Evolutionary conservation across 2,329 filamentous ascomycete genomes (phyloP), one percentile per base, ranked within the genome.

Genomic region (Alternaria sp.): DNA sequence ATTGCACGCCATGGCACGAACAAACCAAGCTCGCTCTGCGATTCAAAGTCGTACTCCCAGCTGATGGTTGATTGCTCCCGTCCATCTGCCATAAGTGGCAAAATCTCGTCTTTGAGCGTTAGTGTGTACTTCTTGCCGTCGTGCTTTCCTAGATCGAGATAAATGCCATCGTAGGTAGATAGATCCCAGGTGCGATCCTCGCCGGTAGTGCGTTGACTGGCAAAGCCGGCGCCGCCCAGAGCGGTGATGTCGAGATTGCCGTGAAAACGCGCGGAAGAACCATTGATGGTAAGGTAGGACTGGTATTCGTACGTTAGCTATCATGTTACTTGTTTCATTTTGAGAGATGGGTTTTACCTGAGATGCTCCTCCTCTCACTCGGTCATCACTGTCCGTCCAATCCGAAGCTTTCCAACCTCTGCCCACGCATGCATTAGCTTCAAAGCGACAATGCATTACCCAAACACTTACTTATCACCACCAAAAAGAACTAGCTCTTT

Each of bases 201-300:
- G 43, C 79, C 79, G 4, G 83, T 85, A 5, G 90, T 93, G 50
- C 90, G 87, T 76, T 95, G 93, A 5, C 90, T 92, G 10, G 92
- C 92, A 75, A 96, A 96, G 6, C 93, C 93, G 1, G 93, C 92
- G 28, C 91, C 92, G 25, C 92, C 92, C 0, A 96, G 87, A 0
- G 91, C 88, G 57, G 85, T 86, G 66, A 90, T 93, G 79, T 96
- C 92, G 19, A 96, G 85, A 23, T 83, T 83, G 3, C 93, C 92
- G 67, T 87, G 81, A 80, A 94, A 93, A 9, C 77, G 78, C 5
- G 85, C 87, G 5, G 75, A 78, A 3, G 74, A 68, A 10, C 65
- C 68, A 19, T 76, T 77, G 40, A 78, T 77, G 17, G 82, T 80
- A 13, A 87, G 76, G 75, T 80, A 85, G 59, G 78, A 90, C 88